A percentile compares a stretch with the other conserved stretches of the same genome.
These are phyloP conservation scores for Ampelomyces quisqualis DNA, from an alignment of 2,329 filamentous ascomycete species.

Conservation along the genomic window DNA sequence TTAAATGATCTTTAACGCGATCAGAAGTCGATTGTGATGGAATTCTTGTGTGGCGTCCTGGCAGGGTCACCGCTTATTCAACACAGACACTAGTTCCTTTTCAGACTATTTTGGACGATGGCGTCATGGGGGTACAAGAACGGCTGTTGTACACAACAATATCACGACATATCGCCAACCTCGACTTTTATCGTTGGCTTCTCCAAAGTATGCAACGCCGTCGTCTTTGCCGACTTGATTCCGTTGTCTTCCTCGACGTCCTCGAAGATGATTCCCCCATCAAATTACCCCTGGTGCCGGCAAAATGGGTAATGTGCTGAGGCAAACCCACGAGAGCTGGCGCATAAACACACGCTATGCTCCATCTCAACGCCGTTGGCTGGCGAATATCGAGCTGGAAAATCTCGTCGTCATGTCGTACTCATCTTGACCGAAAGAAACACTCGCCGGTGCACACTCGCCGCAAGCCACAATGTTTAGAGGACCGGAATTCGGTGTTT, in stretches of 20 bases:
- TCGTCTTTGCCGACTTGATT: background rate
- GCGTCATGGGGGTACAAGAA: too few species aligned
- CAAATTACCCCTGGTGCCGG: background rate
- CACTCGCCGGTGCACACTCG: background rate
- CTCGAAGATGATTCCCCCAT: background rate
- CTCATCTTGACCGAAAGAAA: background rate
- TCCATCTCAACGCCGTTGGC: background rate
- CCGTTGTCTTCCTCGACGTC: background rate
- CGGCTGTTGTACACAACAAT: too few species aligned
- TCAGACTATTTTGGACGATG: too few species aligned
- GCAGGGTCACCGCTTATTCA: too few species aligned
- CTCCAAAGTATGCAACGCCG: background rate
- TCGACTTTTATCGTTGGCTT: too few species aligned
- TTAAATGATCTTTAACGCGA: too few species aligned
- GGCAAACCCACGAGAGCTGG: background rate
- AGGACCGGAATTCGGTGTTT: background rate
- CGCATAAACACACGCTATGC: background rate
- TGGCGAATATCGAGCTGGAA: too few species aligned
- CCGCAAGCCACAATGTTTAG: background rate
- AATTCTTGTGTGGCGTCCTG: too few species aligned
- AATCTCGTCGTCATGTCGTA: conserved; percentile 1
- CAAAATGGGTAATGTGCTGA: conserved; percentile 1
- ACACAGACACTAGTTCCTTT: too few species aligned
- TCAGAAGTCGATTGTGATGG: too few species aligned
- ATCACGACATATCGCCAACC: too few species aligned